A percentile compares a stretch with the other conserved stretches of the same genome.
phyloP scores from a whole-genome alignment of 2,329 filamentous ascomycete species.

The Capronia epimyces region DNA sequence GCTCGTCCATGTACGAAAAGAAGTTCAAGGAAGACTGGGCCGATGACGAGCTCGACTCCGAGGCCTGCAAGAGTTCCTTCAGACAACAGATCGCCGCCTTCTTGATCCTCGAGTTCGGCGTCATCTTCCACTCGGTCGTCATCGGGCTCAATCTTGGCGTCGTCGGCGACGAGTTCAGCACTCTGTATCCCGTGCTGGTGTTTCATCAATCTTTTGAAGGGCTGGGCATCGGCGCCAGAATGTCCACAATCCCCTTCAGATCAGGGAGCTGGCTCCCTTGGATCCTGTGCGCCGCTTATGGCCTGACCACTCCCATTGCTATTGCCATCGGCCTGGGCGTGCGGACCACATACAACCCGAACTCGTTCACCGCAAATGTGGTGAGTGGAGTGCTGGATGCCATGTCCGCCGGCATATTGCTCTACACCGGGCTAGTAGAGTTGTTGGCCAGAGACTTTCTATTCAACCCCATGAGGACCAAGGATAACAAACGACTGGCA shows the following conservation, averaged over 20 bases:
- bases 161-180: conserved; percentile 52
- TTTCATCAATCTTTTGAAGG: conserved; percentile 62
- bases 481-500: conserved; percentile 35
- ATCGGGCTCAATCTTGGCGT: conserved; percentile 59
- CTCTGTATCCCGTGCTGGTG: conserved; percentile 55
- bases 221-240: conserved; percentile 56
- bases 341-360: conserved; percentile 41
- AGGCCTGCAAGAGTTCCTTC: conserved; percentile 34
- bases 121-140: conserved; percentile 60
- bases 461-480: conserved; percentile 45
- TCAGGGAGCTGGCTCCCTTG: conserved; percentile 45
- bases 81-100: conserved; percentile 39
- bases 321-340: conserved; percentile 49
- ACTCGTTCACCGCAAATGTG: conserved; percentile 40
- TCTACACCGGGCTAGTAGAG: conserved; percentile 49
- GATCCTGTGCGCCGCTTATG: conserved; percentile 46
- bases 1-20: conserved; percentile 9
- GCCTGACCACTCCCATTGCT: conserved; percentile 49
- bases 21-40: conserved; percentile 9
- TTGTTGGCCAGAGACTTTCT: conserved; percentile 48
- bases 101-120: conserved; percentile 53
- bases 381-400: conserved; percentile 46
- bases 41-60: conserved; percentile 20
- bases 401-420: conserved; percentile 46
- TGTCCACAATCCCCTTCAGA: conserved; percentile 53